These are phyloP conservation scores for Manihot esculenta DNA, from an alignment of 441 rosid genomes.

Conservation along the genomic window DNA sequence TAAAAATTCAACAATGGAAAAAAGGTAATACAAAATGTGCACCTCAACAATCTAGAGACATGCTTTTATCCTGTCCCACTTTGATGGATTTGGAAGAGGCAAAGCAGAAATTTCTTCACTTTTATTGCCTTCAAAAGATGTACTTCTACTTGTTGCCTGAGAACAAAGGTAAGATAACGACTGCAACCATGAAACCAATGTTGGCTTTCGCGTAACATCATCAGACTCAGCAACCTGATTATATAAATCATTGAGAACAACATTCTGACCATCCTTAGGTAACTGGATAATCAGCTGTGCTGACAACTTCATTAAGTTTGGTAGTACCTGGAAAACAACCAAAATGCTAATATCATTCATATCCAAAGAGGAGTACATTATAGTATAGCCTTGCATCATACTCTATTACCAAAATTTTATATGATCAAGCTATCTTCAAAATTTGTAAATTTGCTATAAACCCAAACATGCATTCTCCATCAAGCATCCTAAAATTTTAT, in stretches of 20 bases:
- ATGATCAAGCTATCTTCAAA: background rate
- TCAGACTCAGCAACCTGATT: conserved; percentile 83
- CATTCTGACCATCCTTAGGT: conserved; percentile 62
- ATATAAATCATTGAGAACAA: conserved; percentile 25
- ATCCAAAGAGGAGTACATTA: conserved; percentile 1
- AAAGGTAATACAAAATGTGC: conserved; percentile 10
- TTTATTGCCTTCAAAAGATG: conserved; percentile 26
- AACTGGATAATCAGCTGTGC: conserved; percentile 58
- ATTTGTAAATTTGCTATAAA: background rate
- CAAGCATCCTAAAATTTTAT: background rate
- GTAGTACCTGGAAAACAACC: conserved; percentile 27
- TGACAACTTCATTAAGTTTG: conserved; percentile 71
- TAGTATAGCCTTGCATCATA: background rate
- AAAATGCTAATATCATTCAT: conserved; percentile 4
- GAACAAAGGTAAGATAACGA: conserved; percentile 75
- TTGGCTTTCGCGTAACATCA: conserved; percentile 86
- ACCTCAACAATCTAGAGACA: conserved; percentile 45
- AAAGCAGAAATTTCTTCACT: conserved; percentile 25
- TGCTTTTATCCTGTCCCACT: conserved; percentile 36
- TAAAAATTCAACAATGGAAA: background rate
- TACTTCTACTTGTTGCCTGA: conserved; percentile 31
- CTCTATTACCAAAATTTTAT: background rate
- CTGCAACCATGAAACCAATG: conserved; percentile 92
- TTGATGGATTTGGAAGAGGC: conserved; percentile 25
- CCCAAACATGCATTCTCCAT: background rate